Evolutionary conservation across 768 basidiomycete species (phyloP), one percentile per base, ranked within the genome.

Genomic region (Boletus rufocinnamomeus): DNA sequence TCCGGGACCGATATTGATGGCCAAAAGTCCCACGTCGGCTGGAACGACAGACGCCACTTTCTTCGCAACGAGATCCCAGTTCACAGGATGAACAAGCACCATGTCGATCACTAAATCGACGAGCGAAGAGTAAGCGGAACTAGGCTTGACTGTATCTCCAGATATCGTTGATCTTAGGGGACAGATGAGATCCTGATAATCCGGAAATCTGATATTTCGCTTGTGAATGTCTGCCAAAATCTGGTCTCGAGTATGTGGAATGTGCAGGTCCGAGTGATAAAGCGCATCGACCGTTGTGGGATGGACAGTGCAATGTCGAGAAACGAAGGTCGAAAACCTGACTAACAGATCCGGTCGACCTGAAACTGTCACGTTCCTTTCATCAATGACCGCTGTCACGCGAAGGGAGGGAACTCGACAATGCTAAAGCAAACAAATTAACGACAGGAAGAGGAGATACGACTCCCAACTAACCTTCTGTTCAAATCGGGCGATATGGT

Each of bases 1-100:
- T 37, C 83, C 80, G 25, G 82, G 81, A 27, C 83, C 85, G 38
- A 83, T 58, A 59, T 83, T 82, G 47, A 84, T 54, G n/a, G 82
- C 61, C 40, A 64, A 70, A n/a, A 81, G 65, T 25, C 49, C 58
- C 43, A 57, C 54, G 25, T 51, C 54, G 6, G 61, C 17, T 19
- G 62, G 62, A 10, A 66, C 11, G 37, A 57, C 53, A 34, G 60
- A 53, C 21, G 67, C 54, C 50, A 75, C 61, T 55, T 72, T 69
- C 27, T 71, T 65, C 9, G 75, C 69, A 27, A 82, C 76, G 2
- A 70, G 60, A 63, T 79, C 74, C 85, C 86, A 87, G 57, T 80
- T 77, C 34, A 84, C 82, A 0, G 80, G 80, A 52, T 80, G 75
- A 25, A 76, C 69, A 23, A 86, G 73, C 11, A 85, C 67, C 72